Conservation (phyloP, 2,329 filamentous ascomycete species). For the Fusarium phyllophilum region DNA sequence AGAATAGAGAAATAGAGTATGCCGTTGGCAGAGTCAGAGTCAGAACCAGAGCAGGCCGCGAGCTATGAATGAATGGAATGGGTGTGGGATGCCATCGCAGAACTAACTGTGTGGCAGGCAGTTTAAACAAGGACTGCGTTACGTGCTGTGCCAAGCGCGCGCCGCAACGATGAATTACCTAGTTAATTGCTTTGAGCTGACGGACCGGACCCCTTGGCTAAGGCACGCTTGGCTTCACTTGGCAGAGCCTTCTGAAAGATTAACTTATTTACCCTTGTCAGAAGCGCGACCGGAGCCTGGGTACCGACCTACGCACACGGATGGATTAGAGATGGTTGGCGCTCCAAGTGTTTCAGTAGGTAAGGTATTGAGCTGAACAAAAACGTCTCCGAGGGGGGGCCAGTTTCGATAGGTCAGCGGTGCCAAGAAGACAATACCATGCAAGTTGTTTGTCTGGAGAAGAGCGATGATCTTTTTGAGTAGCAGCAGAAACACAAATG, state of each 20-base stretch:
- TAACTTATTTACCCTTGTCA: constrained; percentile 23
- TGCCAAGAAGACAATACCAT: background rate
- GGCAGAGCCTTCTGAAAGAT: constrained; percentile 31
- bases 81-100: constrained; percentile 41
- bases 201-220: constrained; percentile 28
- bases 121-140: constrained; percentile 29
- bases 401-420: background rate
- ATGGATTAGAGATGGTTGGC: constrained; percentile 3
- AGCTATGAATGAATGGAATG: constrained; percentile 21
- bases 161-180: constrained; percentile 16
- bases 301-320: background rate
- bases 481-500: background rate
- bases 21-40: constrained; percentile 17
- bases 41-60: constrained; percentile 32
- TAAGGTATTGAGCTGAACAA: background rate
- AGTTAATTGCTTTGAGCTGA: constrained; percentile 24
- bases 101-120: constrained; percentile 36
- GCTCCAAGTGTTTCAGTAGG: background rate
- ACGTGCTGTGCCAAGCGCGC: constrained; percentile 32
- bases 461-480: background rate
- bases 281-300: constrained; percentile 32
- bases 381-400: background rate
- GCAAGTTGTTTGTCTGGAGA: background rate
- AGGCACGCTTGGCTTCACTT: constrained; percentile 28
- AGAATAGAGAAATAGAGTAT: constrained; percentile 7